Percentiles rank a stretch among this genome's conserved stretches.
Evolutionary conservation across 108 stramenopile species (phyloP).

Genomic region (Thalassiosira profunda): DNA sequence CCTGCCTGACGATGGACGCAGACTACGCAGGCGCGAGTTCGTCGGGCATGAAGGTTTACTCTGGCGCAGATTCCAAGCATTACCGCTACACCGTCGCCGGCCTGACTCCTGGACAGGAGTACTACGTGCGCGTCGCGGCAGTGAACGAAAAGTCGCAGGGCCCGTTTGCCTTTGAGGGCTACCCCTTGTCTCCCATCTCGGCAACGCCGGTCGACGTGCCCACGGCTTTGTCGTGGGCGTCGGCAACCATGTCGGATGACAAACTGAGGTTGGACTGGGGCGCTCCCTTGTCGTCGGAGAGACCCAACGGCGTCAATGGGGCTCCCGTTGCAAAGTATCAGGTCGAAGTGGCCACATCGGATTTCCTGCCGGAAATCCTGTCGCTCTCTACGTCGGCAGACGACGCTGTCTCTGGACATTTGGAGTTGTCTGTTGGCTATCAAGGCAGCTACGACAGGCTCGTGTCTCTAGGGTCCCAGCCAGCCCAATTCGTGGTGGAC

Average conservation of each 20-base stretch:
- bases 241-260: conserved; percentile 11
- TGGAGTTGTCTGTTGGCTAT: conserved; percentile 57
- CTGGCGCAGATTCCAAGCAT: conserved; percentile 4
- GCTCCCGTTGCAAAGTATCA: conserved; percentile 46
- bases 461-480: conserved; percentile 22
- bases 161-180: conserved; percentile 44
- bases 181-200: conserved; percentile 42
- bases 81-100: conserved; percentile 25
- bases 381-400: conserved; percentile 34
- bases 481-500: conserved; percentile 35
- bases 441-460: conserved; percentile 37
- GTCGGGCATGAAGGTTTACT: conserved; percentile 42
- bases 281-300: conserved; percentile 55
- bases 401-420: conserved; percentile 25
- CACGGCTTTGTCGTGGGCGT: conserved; percentile 32
- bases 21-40: conserved; percentile 26
- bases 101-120: conserved; percentile 48
- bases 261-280: conserved; percentile 55
- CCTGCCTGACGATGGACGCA: conserved; percentile 35
- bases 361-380: conserved; percentile 44
- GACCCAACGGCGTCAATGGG: conserved; percentile 51
- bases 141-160: conserved; percentile 40
- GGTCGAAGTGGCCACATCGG: conserved; percentile 46
- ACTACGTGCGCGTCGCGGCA: conserved; percentile 69
- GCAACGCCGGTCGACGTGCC: conserved; percentile 39